phyloP scores from a whole-genome alignment of 257 asterid species.

The Asclepias syriaca region DNA sequence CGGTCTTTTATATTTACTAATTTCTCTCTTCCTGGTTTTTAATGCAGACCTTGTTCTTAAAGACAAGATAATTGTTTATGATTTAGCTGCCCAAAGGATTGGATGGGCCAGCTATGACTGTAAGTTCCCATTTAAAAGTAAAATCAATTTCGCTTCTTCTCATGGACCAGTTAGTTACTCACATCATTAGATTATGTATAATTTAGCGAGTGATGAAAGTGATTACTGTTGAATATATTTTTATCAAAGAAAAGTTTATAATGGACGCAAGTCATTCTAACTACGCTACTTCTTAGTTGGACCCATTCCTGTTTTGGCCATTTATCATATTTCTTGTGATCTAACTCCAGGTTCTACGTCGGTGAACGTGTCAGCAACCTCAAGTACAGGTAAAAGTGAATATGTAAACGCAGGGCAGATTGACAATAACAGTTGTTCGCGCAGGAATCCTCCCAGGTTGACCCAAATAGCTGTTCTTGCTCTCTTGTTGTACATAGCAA shows the following conservation, averaged over 20 bases:
- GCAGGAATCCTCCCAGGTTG: conserved; percentile 18
- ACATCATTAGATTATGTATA: too few species aligned
- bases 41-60: conserved; percentile 80
- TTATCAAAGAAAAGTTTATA: too few species aligned
- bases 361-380: conserved; percentile 68
- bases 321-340: not conserved
- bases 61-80: conserved; percentile 86
- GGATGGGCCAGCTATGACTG: conserved; percentile 96
- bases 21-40: not conserved
- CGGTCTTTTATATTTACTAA: not conserved
- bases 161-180: not conserved
- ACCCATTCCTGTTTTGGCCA: too few species aligned
- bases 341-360: conserved; percentile 53
- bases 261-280: too few species aligned
- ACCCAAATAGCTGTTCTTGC: conserved; percentile 19
- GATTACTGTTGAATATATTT: too few species aligned
- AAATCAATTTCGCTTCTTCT: not conserved
- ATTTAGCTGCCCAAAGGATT: conserved; percentile 66
- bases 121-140: conserved; percentile 36
- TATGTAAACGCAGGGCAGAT: conserved; percentile 67
- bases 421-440: conserved; percentile 26
- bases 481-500: conserved; percentile 38
- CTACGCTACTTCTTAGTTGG: too few species aligned
- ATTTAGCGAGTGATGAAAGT: too few species aligned
- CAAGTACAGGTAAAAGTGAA: conserved; percentile 54